Evolutionary conservation across 2,329 filamentous ascomycete genomes (phyloP), one percentile per base, ranked within the genome.

Genomic region (Thelonectria rubi): DNA sequence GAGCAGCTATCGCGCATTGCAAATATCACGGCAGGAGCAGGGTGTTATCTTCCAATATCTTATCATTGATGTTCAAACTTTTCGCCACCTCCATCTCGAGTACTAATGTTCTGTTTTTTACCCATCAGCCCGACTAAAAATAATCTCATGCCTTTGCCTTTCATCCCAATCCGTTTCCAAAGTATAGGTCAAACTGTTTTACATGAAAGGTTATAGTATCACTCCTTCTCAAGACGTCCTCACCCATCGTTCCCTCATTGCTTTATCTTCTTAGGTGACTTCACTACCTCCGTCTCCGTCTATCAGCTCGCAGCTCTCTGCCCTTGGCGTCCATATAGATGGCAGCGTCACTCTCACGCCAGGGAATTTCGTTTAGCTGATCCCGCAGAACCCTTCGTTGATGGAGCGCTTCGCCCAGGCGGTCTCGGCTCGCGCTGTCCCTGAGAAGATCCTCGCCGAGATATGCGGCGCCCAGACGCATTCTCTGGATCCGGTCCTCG

Each of bases 201-300:
- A 46, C 40, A 47, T 21, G 9, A 18, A 47, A 50, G 30, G 34
- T 21, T 49, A 34, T 43, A 24, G 37, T 26, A 20, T 40, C 42
- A 50, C 34, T 15, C n/a, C 34, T 26, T 20, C 11, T 15, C 20
- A 42, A 30, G 6, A 26, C 5, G 11, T 45, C 21, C 3, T 39
- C 76, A 2, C 65, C 50, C 65, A 71, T 74, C 18, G 54, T 39
- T 52, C 70, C 63, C 49, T 62, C 17, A 7, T n/a, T 39, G 3
- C 14, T 43, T 17, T 17, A 39, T 20, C 34, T 14, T 37, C 14
- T 10, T 37, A 14, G 34, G 11, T 14, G 12, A 10, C 34, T 37
- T 37, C 34, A n/a, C n/a, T 17, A 17, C n/a, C 39, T 10, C 6
- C 39, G 39, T 47, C 18, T 12, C 8, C 20, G 42, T 46, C 45